Evolutionary conservation across 129 eudicot species (phyloP).

Genomic region (Arctium lappa): DNA sequence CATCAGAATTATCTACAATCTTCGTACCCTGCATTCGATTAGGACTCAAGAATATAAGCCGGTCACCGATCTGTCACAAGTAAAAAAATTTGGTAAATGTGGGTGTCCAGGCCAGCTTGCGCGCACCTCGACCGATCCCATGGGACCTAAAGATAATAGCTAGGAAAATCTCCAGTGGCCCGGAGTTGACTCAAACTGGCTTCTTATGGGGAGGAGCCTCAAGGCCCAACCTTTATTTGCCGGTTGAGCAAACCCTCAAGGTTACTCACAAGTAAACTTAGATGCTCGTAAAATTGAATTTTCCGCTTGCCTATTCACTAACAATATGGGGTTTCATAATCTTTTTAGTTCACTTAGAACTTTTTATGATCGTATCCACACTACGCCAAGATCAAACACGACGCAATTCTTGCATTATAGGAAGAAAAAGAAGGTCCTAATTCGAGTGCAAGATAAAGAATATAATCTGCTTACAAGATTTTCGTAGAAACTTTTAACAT

Average conservation of each 20-base stretch:
- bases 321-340: neutral
- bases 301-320: neutral
- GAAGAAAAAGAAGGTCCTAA: neutral
- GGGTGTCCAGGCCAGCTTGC: neutral
- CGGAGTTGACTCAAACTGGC: neutral
- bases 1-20: conserved; percentile 70
- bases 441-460: neutral
- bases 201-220: too few relatives aligned
- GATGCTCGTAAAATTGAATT: neutral
- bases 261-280: neutral
- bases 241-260: neutral
- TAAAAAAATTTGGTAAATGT: neutral
- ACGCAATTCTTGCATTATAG: neutral
- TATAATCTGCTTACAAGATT: conserved; percentile 42
- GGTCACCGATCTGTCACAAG: neutral
- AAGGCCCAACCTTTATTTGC: neutral
- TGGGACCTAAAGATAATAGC: neutral
- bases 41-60: neutral
- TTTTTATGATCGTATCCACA: neutral
- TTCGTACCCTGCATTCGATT: conserved; percentile 64
- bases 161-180: neutral
- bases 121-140: neutral
- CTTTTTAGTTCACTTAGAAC: neutral
- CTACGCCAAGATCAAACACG: neutral
- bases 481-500: conserved; percentile 61